These are phyloP conservation scores for Neonothopanus nambi DNA, from an alignment of 1,284 basidiomycete genomes.

Conservation along the genomic window DNA sequence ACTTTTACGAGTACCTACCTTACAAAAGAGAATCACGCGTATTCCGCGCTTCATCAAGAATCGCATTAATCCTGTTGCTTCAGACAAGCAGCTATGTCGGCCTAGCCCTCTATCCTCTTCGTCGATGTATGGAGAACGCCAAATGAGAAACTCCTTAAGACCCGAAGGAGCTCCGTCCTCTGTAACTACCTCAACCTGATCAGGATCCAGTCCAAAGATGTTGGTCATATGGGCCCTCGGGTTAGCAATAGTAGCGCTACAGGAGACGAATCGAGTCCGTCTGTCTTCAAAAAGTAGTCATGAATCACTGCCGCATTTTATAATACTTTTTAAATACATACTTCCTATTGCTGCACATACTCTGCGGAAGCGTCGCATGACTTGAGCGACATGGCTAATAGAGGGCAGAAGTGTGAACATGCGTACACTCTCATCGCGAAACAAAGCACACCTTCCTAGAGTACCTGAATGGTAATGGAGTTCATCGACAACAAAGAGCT, in stretches of 20 bases:
- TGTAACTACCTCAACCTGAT: constrained; percentile 69
- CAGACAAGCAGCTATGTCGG: constrained; percentile 61
- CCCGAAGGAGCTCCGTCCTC: constrained; percentile 87
- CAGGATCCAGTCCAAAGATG: constrained; percentile 68
- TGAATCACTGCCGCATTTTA: not conserved
- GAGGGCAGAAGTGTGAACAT: not conserved
- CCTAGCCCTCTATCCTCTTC: constrained; percentile 57
- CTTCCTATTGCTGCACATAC: constrained; percentile 87
- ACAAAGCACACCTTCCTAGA: constrained; percentile 60
- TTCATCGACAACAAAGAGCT: constrained; percentile 83
- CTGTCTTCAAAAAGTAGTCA: constrained; percentile 44
- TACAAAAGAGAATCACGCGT: constrained; percentile 86
- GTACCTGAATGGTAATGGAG: constrained; percentile 78
- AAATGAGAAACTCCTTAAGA: constrained; percentile 75
- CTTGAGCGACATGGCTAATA: constrained; percentile 75
- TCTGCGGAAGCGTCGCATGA: constrained; percentile 75
- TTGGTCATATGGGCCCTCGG: constrained; percentile 76
- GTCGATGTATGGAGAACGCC: constrained; percentile 75
- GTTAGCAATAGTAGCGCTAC: constrained; percentile 86
- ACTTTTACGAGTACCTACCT: constrained; percentile 45
- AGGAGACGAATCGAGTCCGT: constrained; percentile 74
- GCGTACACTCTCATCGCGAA: not conserved
- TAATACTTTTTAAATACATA: constrained; percentile 35
- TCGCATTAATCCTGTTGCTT: constrained; percentile 77
- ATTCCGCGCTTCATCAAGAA: constrained; percentile 83